Evolutionary conservation across 164 flowering plant genomes (phyloP).

Genomic region (Protea cynaroides): DNA sequence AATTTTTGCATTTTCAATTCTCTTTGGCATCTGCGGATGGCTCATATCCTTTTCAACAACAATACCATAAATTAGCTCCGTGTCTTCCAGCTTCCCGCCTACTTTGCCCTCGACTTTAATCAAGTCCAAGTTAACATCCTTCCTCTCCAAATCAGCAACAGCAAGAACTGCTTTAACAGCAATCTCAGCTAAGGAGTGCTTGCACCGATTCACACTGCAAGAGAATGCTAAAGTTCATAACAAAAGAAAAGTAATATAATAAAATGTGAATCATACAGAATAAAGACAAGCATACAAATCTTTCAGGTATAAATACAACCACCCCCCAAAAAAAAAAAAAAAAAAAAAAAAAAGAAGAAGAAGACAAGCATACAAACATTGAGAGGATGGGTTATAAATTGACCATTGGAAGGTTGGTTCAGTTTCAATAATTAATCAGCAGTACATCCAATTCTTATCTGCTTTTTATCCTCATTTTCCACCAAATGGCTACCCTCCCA

Average conservation of each 20-base stretch:
- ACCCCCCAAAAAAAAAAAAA: too few species aligned
- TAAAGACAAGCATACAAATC: too few species aligned
- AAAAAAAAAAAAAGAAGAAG: too few species aligned
- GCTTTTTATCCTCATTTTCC: too few species aligned
- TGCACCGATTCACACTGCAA: conserved; percentile 94
- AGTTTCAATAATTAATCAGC: too few species aligned
- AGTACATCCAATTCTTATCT: too few species aligned
- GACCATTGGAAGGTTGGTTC: too few species aligned
- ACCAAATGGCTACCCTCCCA: too few species aligned
- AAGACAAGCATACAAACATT: too few species aligned
- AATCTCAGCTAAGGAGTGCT: conserved; percentile 88
- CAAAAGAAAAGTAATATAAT: background rate
- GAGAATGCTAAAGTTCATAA: conserved; percentile 1
- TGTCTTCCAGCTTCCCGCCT: conserved; percentile 94
- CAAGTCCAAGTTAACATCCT: conserved; percentile 87
- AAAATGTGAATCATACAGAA: too few species aligned
- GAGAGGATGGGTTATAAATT: too few species aligned
- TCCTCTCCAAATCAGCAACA: conserved; percentile 97
- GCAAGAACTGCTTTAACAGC: conserved; percentile 98
- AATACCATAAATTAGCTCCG: conserved; percentile 87
- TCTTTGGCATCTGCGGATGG: conserved; percentile 98
- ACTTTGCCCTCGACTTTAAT: conserved; percentile 98
- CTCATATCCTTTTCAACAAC: conserved; percentile 99
- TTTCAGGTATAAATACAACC: too few species aligned
- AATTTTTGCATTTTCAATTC: conserved; percentile 83